Evolutionary conservation across 495 filamentous ascomycete genomes (phyloP).

Genomic region (Podospora conica): DNA sequence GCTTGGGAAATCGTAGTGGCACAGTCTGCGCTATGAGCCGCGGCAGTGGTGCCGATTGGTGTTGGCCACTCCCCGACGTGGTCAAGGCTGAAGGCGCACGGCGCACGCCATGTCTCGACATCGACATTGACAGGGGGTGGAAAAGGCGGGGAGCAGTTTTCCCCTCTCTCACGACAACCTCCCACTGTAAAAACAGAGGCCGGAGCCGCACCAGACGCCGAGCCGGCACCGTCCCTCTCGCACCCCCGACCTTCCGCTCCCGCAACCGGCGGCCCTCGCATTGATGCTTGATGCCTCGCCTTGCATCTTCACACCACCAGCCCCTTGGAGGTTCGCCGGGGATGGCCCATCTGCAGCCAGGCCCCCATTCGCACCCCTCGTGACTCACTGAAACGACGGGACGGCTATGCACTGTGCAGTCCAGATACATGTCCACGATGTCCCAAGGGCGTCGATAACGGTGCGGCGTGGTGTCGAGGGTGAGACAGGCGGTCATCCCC

Average conservation of each 20-base stretch:
- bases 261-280: not conserved
- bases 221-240: slow-evolving; percentile 1
- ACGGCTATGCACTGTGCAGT: not conserved
- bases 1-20: too few species aligned
- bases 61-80: not conserved
- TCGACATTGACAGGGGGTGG: not conserved
- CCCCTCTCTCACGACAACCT: not conserved
- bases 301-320: slow-evolving; percentile 2
- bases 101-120: not conserved
- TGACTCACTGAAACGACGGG: slow-evolving; percentile 1
- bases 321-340: not conserved
- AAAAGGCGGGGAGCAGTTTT: not conserved
- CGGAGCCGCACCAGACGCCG: slow-evolving; percentile 7
- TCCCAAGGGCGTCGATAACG: not conserved
- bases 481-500: not conserved
- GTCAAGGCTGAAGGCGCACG: not conserved
- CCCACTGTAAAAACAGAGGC: not conserved
- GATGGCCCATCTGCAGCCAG: not conserved
- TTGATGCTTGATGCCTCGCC: not conserved
- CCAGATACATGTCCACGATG: not conserved
- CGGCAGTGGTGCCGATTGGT: not conserved
- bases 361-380: slow-evolving; percentile 2
- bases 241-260: not conserved
- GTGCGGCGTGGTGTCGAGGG: not conserved
- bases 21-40: too few species aligned